phyloP scores from a whole-genome alignment of 2,329 filamentous ascomycete genomes.

The Fusarium sacchari region DNA sequence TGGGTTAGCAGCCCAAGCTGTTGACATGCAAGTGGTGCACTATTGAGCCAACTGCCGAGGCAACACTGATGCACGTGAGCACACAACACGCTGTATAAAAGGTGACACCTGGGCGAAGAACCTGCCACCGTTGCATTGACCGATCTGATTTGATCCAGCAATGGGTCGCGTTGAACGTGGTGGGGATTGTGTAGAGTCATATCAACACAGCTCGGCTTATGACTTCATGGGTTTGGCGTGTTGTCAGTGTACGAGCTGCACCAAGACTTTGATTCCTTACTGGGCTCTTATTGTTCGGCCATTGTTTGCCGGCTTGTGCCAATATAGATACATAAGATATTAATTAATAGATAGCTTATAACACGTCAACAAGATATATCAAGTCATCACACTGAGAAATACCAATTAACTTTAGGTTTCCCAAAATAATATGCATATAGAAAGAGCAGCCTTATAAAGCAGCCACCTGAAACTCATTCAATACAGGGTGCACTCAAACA shows the following conservation, averaged over 20 bases:
- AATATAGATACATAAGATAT: neutral
- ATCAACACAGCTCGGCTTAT: neutral
- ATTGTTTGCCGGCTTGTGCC: neutral
- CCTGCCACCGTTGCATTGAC: neutral
- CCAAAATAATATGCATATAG: too few species aligned
- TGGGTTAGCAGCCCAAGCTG: neutral
- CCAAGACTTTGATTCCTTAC: neutral
- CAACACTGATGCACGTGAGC: neutral
- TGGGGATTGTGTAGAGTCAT: too few species aligned
- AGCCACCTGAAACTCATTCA: neutral
- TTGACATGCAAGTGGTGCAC: neutral
- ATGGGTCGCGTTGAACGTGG: neutral
- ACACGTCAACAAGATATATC: too few species aligned
- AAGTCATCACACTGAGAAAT: too few species aligned
- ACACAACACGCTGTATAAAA: too few species aligned
- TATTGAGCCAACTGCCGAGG: neutral
- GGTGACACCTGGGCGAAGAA: rapidly evolving
- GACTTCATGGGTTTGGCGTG: neutral
- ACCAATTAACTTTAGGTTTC: too few species aligned
- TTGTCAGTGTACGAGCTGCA: neutral
- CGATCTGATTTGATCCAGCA: neutral
- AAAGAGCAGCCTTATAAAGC: neutral
- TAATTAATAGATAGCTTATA: too few species aligned
- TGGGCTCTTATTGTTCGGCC: rapidly evolving
- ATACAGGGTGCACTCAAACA: neutral